A percentile compares a stretch with the other conserved stretches of the same genome.
phyloP scores from a whole-genome alignment of 768 basidiomycete genomes.

The Phlebiopsis gigantea region DNA sequence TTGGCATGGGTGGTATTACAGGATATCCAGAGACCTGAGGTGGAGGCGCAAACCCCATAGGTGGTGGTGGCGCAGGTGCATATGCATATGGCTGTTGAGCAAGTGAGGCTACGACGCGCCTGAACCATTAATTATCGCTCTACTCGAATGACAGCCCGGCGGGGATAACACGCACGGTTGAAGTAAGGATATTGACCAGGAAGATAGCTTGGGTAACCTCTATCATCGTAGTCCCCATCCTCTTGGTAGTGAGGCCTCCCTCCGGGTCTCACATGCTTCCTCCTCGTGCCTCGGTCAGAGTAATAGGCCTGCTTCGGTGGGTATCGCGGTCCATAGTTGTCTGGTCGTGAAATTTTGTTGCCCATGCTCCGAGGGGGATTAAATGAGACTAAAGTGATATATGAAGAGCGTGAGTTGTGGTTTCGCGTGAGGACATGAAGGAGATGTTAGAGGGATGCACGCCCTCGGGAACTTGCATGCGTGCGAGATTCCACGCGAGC shows the following conservation, averaged over 20 bases:
- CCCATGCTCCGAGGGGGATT: neutral
- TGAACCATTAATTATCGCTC: neutral
- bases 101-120: neutral
- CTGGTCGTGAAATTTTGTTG: neutral
- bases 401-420: neutral
- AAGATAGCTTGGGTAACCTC: neutral
- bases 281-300: neutral
- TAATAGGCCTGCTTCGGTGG: constrained; percentile 7
- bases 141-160: neutral
- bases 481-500: neutral
- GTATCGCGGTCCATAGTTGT: neutral
- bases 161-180: neutral
- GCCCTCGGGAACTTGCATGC: neutral
- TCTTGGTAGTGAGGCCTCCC: neutral
- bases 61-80: neutral
- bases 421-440: neutral
- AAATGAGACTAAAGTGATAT: neutral
- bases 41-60: neutral
- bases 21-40: neutral
- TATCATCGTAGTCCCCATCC: neutral
- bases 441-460: neutral
- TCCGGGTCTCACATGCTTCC: neutral
- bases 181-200: neutral
- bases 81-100: neutral
- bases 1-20: constrained; percentile 4